Conservation (phyloP, 2,329 filamentous ascomycete genomes). For the Sporothrix dimorphospora region DNA sequence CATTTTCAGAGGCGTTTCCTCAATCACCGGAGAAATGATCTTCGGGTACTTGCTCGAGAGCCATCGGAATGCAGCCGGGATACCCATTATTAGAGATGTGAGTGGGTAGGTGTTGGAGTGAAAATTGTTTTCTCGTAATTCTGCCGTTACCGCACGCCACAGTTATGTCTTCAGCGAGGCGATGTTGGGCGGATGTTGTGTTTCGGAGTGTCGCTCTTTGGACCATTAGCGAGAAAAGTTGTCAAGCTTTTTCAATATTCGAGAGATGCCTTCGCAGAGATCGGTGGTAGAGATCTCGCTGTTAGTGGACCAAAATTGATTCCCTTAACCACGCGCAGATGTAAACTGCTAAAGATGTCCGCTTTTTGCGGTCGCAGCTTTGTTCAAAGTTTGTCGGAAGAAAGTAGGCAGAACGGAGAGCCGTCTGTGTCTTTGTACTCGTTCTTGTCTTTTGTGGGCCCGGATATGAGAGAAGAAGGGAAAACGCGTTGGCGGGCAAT, state of each 20-base stretch:
- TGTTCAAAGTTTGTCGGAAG: not conserved
- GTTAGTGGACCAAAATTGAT: not conserved
- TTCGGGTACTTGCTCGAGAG: conserved; percentile 96
- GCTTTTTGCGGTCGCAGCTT: not conserved
- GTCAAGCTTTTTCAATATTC: not conserved
- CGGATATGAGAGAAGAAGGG: not conserved
- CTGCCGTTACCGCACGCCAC: not conserved
- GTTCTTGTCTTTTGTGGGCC: not conserved
- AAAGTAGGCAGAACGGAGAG: not conserved
- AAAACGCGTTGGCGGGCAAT: not conserved
- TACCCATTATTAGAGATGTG: conserved; percentile 69
- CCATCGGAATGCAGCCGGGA: conserved; percentile 94
- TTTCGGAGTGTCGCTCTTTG: not conserved
- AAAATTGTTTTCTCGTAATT: not conserved
- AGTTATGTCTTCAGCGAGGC: not conserved
- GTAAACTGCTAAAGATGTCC: not conserved
- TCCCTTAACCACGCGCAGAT: not conserved
- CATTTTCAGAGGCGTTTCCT: conserved; percentile 79
- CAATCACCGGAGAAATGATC: conserved; percentile 88
- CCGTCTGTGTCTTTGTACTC: not conserved
- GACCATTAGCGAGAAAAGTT: conserved; percentile 21
- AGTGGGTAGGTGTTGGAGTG: not conserved
- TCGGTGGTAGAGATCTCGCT: too few relatives aligned
- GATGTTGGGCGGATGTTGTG: not conserved
- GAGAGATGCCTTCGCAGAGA: too few relatives aligned